phyloP scores from a whole-genome alignment of 75 land plant genomes.

The Selaginella tamariscina region DNA sequence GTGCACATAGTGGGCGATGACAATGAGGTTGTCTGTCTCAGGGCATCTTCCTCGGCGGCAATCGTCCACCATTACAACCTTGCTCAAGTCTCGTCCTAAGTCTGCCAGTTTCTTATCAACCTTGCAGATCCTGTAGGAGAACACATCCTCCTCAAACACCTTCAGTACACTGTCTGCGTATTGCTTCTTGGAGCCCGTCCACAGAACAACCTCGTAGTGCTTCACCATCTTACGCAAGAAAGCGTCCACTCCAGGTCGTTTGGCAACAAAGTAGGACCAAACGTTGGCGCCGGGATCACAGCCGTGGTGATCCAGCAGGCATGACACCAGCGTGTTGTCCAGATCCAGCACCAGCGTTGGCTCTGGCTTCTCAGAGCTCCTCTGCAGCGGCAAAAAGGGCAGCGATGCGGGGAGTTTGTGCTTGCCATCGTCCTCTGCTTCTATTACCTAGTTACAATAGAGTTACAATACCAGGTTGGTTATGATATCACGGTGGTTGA shows the following conservation, averaged over 20 bases:
- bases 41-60: not conserved
- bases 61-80: not conserved
- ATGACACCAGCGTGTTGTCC: not conserved
- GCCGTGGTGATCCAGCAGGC: constrained; percentile 2
- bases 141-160: not conserved
- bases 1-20: not conserved
- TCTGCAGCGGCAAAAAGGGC: not conserved
- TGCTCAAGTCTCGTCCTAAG: not conserved
- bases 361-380: not conserved
- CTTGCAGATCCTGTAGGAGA: not conserved
- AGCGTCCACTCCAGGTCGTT: not conserved
- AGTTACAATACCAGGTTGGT: too few species aligned
- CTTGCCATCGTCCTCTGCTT: not conserved
- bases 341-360: not conserved
- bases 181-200: not conserved
- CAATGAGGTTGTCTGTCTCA: not conserved
- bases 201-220: not conserved
- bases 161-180: not conserved
- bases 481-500: too few species aligned
- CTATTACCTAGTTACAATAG: not conserved
- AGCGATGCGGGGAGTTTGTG: not conserved
- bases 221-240: not conserved
- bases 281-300: not conserved
- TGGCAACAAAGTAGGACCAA: not conserved
- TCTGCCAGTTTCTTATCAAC: not conserved